phyloP scores from a whole-genome alignment of 345 rosid genomes.

The Laguncularia racemosa region DNA sequence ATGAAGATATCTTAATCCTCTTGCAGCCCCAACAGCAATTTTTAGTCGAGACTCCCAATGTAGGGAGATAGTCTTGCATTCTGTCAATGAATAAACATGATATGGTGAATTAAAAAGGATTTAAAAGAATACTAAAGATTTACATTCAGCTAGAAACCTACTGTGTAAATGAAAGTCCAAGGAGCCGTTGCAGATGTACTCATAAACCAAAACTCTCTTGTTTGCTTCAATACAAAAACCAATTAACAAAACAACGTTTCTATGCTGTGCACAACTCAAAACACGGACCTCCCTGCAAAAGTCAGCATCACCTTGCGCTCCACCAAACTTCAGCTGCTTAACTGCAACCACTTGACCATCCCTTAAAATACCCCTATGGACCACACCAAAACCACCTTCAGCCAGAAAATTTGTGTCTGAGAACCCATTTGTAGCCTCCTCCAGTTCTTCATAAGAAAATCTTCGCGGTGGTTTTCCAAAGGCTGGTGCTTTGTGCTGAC shows the following conservation, averaged over 20 bases:
- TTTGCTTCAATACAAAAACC: slow-evolving; percentile 54
- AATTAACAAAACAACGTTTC: slow-evolving; percentile 60
- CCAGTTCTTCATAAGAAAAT: slow-evolving; percentile 47
- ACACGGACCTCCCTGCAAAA: slow-evolving; percentile 65
- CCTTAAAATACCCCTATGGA: slow-evolving; percentile 45
- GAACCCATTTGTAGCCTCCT: slow-evolving; percentile 58
- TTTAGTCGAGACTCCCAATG: slow-evolving; percentile 55
- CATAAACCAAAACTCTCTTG: slow-evolving; percentile 54
- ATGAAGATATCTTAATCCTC: slow-evolving; percentile 67
- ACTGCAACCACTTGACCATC: slow-evolving; percentile 68
- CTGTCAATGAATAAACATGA: slow-evolving; percentile 24
- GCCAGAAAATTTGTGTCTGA: slow-evolving; percentile 52
- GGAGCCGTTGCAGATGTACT: slow-evolving; percentile 70
- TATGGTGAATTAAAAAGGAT: not conserved
- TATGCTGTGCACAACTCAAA: slow-evolving; percentile 72
- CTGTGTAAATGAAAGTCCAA: slow-evolving; percentile 66
- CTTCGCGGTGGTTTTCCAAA: slow-evolving; percentile 63
- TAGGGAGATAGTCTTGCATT: slow-evolving; percentile 21
- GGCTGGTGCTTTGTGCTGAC: slow-evolving; percentile 59
- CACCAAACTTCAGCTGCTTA: slow-evolving; percentile 40
- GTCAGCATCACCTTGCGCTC: slow-evolving; percentile 54
- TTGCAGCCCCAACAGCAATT: slow-evolving; percentile 62
- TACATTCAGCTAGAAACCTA: slow-evolving; percentile 12
- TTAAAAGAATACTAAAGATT: not conserved
- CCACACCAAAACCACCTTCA: slow-evolving; percentile 56